Percentiles rank a stretch among this genome's conserved stretches.
phyloP scores from a whole-genome alignment of 2,329 filamentous ascomycete genomes.

The Colletotrichum plurivorum region DNA sequence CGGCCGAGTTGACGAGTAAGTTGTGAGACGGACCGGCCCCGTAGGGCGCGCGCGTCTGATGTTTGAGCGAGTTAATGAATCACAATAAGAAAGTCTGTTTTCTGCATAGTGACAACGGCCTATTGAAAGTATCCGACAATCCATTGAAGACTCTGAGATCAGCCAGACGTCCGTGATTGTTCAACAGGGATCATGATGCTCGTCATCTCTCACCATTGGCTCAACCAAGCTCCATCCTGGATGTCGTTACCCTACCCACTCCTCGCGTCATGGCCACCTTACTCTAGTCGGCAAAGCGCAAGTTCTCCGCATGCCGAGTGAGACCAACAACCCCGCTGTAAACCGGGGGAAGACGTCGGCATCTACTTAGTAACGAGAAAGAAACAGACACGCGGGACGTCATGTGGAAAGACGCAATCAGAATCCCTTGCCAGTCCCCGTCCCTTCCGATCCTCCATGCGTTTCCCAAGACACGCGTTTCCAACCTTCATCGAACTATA shows the following conservation, averaged over 20 bases:
- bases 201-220: not conserved
- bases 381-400: not conserved
- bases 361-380: not conserved
- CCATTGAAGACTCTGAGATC: too few species aligned
- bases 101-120: not conserved
- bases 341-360: not conserved
- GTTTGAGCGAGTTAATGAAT: not conserved
- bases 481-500: not conserved
- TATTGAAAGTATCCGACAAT: too few species aligned
- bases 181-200: not conserved
- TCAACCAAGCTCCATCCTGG: conserved; percentile 14
- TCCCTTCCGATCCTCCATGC: not conserved
- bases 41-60: not conserved
- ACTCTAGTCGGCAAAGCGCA: conserved; percentile 20
- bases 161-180: not conserved
- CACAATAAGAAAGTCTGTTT: not conserved
- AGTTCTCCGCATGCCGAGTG: conserved; percentile 13
- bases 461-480: not conserved
- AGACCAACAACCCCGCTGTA: conserved; percentile 3
- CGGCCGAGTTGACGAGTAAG: conserved; percentile 19
- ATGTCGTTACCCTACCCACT: conserved; percentile 35
- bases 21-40: conserved; percentile 2
- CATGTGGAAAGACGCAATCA: conserved; percentile 11
- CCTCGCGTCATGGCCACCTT: conserved; percentile 29
- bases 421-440: not conserved